These are phyloP conservation scores for Metarhizium robertsii DNA, from an alignment of 2,329 filamentous ascomycete species.

Conservation along the genomic window DNA sequence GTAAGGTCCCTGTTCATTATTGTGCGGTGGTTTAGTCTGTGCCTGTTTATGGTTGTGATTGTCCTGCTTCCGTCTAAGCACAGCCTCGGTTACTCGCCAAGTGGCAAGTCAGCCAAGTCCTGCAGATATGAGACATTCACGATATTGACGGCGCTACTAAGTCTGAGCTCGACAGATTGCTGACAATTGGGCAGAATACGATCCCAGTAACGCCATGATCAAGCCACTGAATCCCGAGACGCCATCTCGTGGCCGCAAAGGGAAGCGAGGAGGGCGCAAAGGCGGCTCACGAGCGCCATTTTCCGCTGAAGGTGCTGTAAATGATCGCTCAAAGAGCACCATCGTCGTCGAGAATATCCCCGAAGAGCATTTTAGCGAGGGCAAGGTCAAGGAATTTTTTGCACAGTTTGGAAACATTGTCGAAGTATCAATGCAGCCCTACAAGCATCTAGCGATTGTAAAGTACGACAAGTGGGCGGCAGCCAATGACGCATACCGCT, in stretches of 20 bases:
- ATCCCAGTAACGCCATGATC: conserved; percentile 20
- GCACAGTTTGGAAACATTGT: conserved; percentile 58
- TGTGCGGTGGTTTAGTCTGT: neutral
- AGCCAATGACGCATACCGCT: conserved; percentile 63
- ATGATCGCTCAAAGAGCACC: conserved; percentile 54
- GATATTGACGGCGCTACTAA: too few relatives aligned
- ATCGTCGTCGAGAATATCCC: conserved; percentile 75
- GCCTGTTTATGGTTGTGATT: neutral
- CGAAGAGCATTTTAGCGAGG: conserved; percentile 57
- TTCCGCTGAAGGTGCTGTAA: conserved; percentile 53
- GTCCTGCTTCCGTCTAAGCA: neutral
- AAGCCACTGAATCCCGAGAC: conserved; percentile 8
- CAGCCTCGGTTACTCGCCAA: too few relatives aligned
- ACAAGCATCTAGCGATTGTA: conserved; percentile 59
- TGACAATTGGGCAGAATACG: conserved; percentile 19
- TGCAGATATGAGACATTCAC: neutral
- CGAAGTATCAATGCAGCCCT: conserved; percentile 55
- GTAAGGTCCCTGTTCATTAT: conserved; percentile 9
- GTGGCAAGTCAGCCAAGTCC: too few relatives aligned
- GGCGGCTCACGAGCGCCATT: conserved; percentile 43
- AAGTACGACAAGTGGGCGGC: conserved; percentile 57
- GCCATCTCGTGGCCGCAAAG: conserved; percentile 19
- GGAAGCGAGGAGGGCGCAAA: conserved; percentile 25
- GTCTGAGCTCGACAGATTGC: neutral
- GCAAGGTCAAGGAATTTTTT: conserved; percentile 60